Evolutionary conservation across 2,329 filamentous ascomycete species (phyloP).

Genomic region (Dactylellina leptospora): DNA sequence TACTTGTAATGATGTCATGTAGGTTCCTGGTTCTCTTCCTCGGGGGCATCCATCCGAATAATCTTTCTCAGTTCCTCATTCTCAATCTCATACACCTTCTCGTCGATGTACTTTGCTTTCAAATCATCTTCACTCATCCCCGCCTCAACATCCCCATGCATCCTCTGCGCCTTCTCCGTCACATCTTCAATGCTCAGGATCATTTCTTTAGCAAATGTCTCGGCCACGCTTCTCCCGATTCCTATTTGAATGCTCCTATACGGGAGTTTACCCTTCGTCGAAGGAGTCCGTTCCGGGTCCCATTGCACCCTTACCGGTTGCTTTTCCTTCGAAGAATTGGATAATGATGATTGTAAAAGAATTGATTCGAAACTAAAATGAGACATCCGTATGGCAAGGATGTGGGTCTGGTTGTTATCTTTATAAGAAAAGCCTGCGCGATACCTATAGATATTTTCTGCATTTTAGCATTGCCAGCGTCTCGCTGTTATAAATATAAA

Average conservation of each 20-base stretch:
- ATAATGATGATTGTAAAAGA: slow-evolving; percentile 60
- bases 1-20: too few relatives aligned
- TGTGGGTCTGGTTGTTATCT: slow-evolving; percentile 66
- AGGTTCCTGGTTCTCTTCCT: too few relatives aligned
- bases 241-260: slow-evolving; percentile 71
- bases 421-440: slow-evolving; percentile 70
- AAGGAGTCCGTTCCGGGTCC: slow-evolving; percentile 69
- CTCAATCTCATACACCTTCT: slow-evolving; percentile 29
- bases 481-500: not conserved
- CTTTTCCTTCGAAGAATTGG: slow-evolving; percentile 58
- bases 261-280: slow-evolving; percentile 61
- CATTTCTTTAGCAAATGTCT: slow-evolving; percentile 65
- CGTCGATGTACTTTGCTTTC: slow-evolving; percentile 33
- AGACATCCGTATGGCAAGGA: slow-evolving; percentile 68
- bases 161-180: slow-evolving; percentile 64
- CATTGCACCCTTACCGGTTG: slow-evolving; percentile 68
- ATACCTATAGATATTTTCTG: slow-evolving; percentile 62
- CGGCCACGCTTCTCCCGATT: slow-evolving; percentile 64
- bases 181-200: slow-evolving; percentile 69
- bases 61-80: slow-evolving; percentile 25
- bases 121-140: slow-evolving; percentile 35
- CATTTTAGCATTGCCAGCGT: not conserved
- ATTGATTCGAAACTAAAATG: slow-evolving; percentile 63
- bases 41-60: slow-evolving; percentile 19
- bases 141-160: slow-evolving; percentile 57